These are phyloP conservation scores for Vicia villosa DNA, from an alignment of 306 rosid genomes.

Conservation along the genomic window DNA sequence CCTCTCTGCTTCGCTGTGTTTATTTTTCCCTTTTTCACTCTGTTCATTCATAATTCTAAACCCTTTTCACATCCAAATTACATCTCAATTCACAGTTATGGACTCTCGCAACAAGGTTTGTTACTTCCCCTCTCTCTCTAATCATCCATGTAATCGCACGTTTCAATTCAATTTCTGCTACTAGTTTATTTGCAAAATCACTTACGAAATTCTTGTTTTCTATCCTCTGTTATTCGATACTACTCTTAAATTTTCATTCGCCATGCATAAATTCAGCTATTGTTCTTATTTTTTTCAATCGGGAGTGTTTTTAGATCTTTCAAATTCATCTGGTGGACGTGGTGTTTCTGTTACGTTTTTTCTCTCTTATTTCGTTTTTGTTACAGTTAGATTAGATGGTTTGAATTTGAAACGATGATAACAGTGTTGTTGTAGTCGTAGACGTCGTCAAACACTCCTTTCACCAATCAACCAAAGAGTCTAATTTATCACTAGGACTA, in stretches of 20 bases:
- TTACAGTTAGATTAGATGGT: too few relatives aligned
- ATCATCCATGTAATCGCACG: neutral
- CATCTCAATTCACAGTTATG: conserved; percentile 51
- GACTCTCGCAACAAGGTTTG: conserved; percentile 81
- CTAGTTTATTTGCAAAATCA: neutral
- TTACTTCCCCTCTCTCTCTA: conserved; percentile 15
- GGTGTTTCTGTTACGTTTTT: too few relatives aligned
- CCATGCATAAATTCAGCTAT: conserved; percentile 1
- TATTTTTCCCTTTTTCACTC: neutral
- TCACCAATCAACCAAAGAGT: too few relatives aligned
- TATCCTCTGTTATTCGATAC: neutral
- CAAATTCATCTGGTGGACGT: conserved; percentile 14
- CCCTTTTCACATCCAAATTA: neutral
- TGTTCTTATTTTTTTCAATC: neutral
- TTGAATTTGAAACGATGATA: too few relatives aligned
- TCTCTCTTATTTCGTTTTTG: too few relatives aligned
- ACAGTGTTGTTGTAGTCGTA: too few relatives aligned
- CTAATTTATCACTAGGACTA: too few relatives aligned
- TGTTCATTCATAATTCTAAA: neutral
- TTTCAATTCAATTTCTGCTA: neutral
- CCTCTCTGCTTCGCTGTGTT: neutral
- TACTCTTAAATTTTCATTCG: neutral
- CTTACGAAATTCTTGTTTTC: too few relatives aligned
- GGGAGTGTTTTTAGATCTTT: conserved; percentile 29
- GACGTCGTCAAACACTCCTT: too few relatives aligned